Evolutionary conservation across 805 yeast species (phyloP).

Genomic region (Cyberlindnera japonica): DNA sequence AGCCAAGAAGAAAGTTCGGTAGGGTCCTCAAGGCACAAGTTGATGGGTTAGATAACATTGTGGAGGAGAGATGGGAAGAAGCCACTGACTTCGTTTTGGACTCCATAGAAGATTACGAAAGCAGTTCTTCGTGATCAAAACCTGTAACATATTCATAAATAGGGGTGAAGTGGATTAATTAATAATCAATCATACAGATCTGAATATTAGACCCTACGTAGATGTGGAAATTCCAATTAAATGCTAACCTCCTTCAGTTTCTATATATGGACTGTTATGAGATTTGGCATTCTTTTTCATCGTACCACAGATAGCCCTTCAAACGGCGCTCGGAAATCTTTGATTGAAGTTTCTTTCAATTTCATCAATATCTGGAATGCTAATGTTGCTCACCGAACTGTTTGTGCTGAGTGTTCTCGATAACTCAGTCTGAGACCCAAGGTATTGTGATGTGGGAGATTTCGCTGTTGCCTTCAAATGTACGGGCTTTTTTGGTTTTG

Average conservation of each 20-base stretch:
- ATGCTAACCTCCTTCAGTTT: not conserved
- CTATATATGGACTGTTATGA: not conserved
- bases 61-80: constrained; percentile 81
- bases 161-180: too few species aligned
- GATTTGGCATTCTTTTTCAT: too few species aligned
- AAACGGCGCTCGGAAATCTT: constrained; percentile 60
- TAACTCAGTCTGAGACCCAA: constrained; percentile 5
- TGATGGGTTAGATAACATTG: constrained; percentile 72
- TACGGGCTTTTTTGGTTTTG: constrained; percentile 63
- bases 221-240: too few species aligned
- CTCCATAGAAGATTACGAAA: constrained; percentile 65
- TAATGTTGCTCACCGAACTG: constrained; percentile 34
- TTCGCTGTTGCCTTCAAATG: constrained; percentile 40
- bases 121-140: constrained; percentile 26
- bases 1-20: constrained; percentile 89
- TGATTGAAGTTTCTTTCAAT: constrained; percentile 54
- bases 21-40: constrained; percentile 71
- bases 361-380: constrained; percentile 53
- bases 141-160: too few species aligned
- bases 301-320: not conserved
- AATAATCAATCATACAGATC: not conserved
- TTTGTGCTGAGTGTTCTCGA: constrained; percentile 12
- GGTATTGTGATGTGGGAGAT: constrained; percentile 6
- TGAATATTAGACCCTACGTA: not conserved
- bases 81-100: constrained; percentile 81